phyloP scores from a whole-genome alignment of 306 rosid species.

The Cucumis sativus region Cucumber_9930_V3 NC_026655.2:2776001-2776500 shows the following conservation, averaged over 20 bases:
- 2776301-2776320: background rate
- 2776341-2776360: background rate
- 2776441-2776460: background rate
- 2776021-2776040: conserved; percentile 28
- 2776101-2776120: too few species aligned
- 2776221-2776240: background rate
- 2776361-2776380: background rate
- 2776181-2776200: too few species aligned
- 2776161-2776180: too few species aligned
- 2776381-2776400: background rate
- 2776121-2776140: too few species aligned
- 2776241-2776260: background rate
- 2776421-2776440: background rate
- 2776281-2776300: background rate
- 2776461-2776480: background rate
- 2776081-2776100: background rate
- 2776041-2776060: conserved; percentile 65
- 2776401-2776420: background rate
- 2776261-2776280: background rate
- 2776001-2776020: background rate
- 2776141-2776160: too few species aligned
- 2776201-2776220: too few species aligned
- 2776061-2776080: conserved; percentile 6
- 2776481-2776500: background rate
- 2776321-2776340: background rate